Percentiles rank a stretch among this genome's conserved stretches.
phyloP scores from a whole-genome alignment of 140 eudicot genomes.

The Anethum foeniculum region DNA sequence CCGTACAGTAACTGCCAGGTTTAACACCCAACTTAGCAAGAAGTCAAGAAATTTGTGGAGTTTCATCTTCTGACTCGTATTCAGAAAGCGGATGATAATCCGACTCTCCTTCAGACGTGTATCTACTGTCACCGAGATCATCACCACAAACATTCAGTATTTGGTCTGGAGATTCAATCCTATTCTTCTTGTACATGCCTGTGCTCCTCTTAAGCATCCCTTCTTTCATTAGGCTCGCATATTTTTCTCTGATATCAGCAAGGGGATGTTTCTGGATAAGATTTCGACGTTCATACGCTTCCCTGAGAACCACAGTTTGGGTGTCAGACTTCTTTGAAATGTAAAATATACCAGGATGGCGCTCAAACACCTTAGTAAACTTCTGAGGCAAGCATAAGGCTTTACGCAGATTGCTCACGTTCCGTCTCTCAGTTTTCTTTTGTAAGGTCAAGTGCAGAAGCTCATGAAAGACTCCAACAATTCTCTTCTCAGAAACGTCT shows the following conservation, averaged over 20 bases:
- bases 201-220: conserved; percentile 66
- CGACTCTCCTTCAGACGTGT: conserved; percentile 16
- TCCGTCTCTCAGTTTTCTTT: conserved; percentile 55
- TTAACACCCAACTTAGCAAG: neutral
- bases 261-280: conserved; percentile 59
- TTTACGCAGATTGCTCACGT: conserved; percentile 70
- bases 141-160: neutral
- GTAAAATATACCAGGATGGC: conserved; percentile 89
- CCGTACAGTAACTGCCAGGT: neutral
- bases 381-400: conserved; percentile 70
- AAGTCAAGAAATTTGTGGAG: conserved; percentile 9
- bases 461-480: conserved; percentile 85
- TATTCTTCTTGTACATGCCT: conserved; percentile 46
- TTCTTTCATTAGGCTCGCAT: conserved; percentile 42
- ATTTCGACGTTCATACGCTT: conserved; percentile 53
- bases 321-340: conserved; percentile 62
- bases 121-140: neutral
- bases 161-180: neutral
- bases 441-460: conserved; percentile 63
- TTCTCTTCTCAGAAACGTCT: conserved; percentile 77
- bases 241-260: conserved; percentile 54
- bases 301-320: conserved; percentile 73
- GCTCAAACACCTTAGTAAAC: conserved; percentile 75
- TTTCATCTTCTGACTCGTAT: conserved; percentile 6
- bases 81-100: conserved; percentile 1